Evolutionary conservation across 2,329 filamentous ascomycete species (phyloP), one percentile per base, ranked within the genome.

Genomic region (Davidsoniella virescens): DNA sequence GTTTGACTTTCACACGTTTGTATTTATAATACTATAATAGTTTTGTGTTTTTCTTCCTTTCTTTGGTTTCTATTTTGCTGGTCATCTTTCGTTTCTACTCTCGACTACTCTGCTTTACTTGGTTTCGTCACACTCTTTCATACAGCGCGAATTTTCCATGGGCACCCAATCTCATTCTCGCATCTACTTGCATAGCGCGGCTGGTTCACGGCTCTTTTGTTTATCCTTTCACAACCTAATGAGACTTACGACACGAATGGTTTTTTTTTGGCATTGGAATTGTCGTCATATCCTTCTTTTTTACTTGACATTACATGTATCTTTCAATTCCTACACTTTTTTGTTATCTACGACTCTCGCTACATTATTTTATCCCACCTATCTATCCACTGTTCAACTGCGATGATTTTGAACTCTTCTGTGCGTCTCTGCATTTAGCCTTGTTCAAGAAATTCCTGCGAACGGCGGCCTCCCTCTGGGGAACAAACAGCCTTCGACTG

Each of bases 11-110:
- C 46, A 41, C 37, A 51, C 42, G 36, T 44, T 45, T 50, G 38
- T 44, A 51, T 50, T 50, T 53, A 41, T 51, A 43, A 38, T 36
- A 51, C 38, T 47, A 43, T 51, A 43, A 50, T 43, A 51, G 43
- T 51, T 53, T 47, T 50, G 33, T 43, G 16, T 46, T 50, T 38
- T n/a, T 26, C 37, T 26, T 50, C 39, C n/a, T 44, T 38, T 40
- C 12, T 38, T 52, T 29, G 26, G 10, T 45, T 33, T 5, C 16
- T 45, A 37, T 20, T 45, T 43, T 33, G 20, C n/a, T 43, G n/a
- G 9, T 26, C 29, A 46, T 39, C 18, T 40, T 14, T 23, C 38
- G n/a, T 36, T 25, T 20, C 16, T 16, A 29, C 36, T 25, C 18
- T 46, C 5, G 4, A 23, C 33, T 37, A 12, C 25, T 12, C 37